Percentiles rank a stretch among this genome's conserved stretches.
Conservation (phyloP, 352 stramenopile genomes). For the Phytophthora ramorum region DNA sequence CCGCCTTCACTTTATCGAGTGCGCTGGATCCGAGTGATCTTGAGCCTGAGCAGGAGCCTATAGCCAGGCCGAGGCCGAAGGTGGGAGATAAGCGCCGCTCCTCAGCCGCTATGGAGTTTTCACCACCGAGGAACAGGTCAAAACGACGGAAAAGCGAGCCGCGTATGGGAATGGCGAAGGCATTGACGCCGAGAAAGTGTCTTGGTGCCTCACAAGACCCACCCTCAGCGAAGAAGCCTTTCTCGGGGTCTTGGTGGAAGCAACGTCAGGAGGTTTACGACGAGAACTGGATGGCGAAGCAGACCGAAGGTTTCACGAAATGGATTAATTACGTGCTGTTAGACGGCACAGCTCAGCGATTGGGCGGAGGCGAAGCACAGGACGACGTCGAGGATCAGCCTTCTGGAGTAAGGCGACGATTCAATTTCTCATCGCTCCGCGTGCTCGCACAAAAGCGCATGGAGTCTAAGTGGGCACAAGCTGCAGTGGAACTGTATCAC, state of each 20-base stretch:
- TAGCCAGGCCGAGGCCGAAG: conserved; percentile 7
- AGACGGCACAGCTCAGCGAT: conserved; percentile 52
- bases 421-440: conserved; percentile 78
- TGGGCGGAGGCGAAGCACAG: conserved; percentile 32
- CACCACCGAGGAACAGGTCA: conserved; percentile 37
- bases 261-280: conserved; percentile 74
- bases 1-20: conserved; percentile 14
- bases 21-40: conserved; percentile 3
- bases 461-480: conserved; percentile 67
- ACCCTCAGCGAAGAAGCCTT: conserved; percentile 28
- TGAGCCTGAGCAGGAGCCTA: conserved; percentile 28
- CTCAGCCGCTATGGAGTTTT: conserved; percentile 51
- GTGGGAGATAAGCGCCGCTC: conserved; percentile 45
- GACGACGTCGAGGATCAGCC: conserved; percentile 8
- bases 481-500: conserved; percentile 70
- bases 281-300: conserved; percentile 83
- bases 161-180: conserved; percentile 3
- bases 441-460: conserved; percentile 76
- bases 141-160: conserved; percentile 40
- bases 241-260: conserved; percentile 73
- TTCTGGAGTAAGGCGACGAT: conserved; percentile 27
- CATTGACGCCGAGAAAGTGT: conserved; percentile 21
- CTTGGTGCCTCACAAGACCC: background rate
- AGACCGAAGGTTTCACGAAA: conserved; percentile 83
- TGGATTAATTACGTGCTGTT: conserved; percentile 91